Evolutionary conservation across 2,329 filamentous ascomycete genomes (phyloP).

Genomic region (Capronia americana): DNA sequence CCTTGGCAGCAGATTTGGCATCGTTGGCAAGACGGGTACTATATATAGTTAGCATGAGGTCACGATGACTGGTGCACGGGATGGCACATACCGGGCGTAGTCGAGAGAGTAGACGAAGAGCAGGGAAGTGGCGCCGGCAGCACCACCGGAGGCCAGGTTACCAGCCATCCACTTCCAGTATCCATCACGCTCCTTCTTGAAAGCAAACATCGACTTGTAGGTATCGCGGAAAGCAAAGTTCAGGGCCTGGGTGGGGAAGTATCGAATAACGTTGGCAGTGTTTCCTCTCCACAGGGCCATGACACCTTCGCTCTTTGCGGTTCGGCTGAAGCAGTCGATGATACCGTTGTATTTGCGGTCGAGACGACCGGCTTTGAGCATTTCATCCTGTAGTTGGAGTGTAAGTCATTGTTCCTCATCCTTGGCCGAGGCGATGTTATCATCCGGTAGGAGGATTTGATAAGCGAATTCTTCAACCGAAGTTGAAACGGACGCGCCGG

Average conservation of each 20-base stretch:
- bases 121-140: constrained; percentile 98
- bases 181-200: constrained; percentile 99
- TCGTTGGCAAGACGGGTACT: constrained; percentile 99
- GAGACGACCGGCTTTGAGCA: constrained; percentile 98
- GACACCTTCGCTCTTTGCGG: constrained; percentile 87
- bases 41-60: constrained; percentile 14
- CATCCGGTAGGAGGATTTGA: constrained; percentile 12
- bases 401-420: constrained; percentile 26
- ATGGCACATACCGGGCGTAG: constrained; percentile 72
- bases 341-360: constrained; percentile 97
- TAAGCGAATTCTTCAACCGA: constrained; percentile 18
- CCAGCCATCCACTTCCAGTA: constrained; percentile 99
- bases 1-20: constrained; percentile 92
- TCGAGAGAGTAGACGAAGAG: constrained; percentile 99
- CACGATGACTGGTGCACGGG: background rate
- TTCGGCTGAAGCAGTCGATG: constrained; percentile 92
- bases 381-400: constrained; percentile 82
- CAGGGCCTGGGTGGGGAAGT: constrained; percentile 99
- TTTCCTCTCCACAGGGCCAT: constrained; percentile 98
- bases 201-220: constrained; percentile 99
- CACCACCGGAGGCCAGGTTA: constrained; percentile 99
- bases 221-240: constrained; percentile 99
- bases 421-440: constrained; percentile 6
- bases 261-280: constrained; percentile 99
- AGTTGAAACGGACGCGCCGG: constrained; percentile 12